Evolutionary conservation across 1,284 basidiomycete genomes (phyloP), one percentile per base, ranked within the genome.

Genomic region (Heliocybe sulcata): DNA sequence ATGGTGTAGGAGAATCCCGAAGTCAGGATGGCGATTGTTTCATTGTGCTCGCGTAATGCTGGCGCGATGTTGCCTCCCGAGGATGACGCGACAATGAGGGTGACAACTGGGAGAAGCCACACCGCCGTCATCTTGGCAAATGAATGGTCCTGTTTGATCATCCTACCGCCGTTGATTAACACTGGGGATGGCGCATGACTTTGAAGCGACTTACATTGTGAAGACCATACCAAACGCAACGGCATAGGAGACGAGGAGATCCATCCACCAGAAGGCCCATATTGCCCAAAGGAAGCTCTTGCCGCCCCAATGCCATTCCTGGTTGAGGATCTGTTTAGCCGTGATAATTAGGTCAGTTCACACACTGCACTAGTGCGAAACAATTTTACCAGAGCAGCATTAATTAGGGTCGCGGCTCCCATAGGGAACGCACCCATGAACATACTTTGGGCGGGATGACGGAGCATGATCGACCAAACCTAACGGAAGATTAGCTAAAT

Each of bases 191-290:
- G 9, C 4, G 9, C 27, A 52, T n/a, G 2, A 22, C 19, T 1
- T 16, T 27, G 25, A n/a, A 19, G 3, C 11, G n/a, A 64, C 76
- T 56, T 58, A 78, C 78, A 84, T 83, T 8, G 74, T 65, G 60
- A 83, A 77, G 11, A 83, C 62, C 66, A 85, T 71, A 3, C 81
- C 82, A 51, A 84, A 75, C 51, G 77, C 77, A 58, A 79, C 72
- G 10, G 73, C 11, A 35, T 81, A 66, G 1, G 83, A 76, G 3
- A 79, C 56, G 0, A 70, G 57, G 0, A 73, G 69, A 59, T 82
- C 77, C 51, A 82, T 58, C 85, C 83, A 87, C 85, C 85, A 88
- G 31, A 83, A 68, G 8, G 67, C 79, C 74, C 82, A 81, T 3
- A 82, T 71, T 8, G 81, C 69, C 53, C 71, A 76, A 6, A 78